phyloP scores from a whole-genome alignment of 1,284 basidiomycete species.

The Boletellus dicymbophilus region DNA sequence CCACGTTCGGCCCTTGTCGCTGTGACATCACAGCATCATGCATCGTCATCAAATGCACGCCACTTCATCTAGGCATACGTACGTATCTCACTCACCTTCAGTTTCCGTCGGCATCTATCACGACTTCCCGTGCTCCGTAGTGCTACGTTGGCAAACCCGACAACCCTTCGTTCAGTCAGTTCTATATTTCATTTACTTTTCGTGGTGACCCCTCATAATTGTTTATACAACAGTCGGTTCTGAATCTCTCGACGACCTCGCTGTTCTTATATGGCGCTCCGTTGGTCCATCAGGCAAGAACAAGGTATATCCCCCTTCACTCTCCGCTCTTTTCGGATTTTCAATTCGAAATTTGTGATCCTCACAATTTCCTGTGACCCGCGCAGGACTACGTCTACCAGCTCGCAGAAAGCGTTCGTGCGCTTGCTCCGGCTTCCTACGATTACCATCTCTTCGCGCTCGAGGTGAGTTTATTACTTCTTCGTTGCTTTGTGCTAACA shows the following conservation, averaged over 20 bases:
- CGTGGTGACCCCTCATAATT: not conserved
- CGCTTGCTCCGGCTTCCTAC: constrained; percentile 70
- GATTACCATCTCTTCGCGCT: constrained; percentile 80
- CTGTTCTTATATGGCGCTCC: constrained; percentile 69
- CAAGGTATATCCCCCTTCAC: constrained; percentile 49
- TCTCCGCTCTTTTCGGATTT: not conserved
- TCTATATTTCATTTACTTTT: not conserved
- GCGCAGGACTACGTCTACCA: constrained; percentile 77
- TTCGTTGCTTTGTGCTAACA: not conserved
- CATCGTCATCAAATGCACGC: too few relatives aligned
- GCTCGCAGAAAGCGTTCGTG: constrained; percentile 66
- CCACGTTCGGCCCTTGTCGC: not conserved
- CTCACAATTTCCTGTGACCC: not conserved
- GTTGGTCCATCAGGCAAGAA: constrained; percentile 84
- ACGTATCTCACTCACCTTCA: constrained; percentile 1
- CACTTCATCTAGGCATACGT: constrained; percentile 28
- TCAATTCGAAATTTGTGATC: not conserved
- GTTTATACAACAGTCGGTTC: constrained; percentile 60
- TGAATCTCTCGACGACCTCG: constrained; percentile 68
- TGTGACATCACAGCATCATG: too few relatives aligned
- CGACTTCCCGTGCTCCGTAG: constrained; percentile 17
- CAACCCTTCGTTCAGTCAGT: constrained; percentile 63
- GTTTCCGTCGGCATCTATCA: not conserved
- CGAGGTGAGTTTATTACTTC: constrained; percentile 47
- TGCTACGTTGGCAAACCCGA: constrained; percentile 67